A percentile compares a stretch with the other conserved stretches of the same genome.
Conservation (phyloP, 2,329 filamentous ascomycete species). For the Fusarium graminum region DNA sequence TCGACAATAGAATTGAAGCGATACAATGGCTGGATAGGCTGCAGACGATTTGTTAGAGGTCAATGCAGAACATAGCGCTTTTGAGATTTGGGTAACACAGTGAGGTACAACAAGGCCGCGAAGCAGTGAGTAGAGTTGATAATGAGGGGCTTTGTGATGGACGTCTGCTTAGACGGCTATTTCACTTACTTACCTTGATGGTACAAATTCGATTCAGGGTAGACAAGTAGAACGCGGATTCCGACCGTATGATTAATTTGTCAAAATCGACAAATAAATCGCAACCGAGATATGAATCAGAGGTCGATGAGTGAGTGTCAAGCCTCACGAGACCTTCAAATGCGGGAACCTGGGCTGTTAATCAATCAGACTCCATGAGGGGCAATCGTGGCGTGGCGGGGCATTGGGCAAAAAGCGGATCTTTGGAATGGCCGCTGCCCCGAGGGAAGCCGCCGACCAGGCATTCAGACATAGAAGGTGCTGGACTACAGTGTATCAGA, state of each 20-base stretch:
- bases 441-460: conserved; percentile 32
- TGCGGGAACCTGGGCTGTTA: conserved; percentile 2
- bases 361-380: conserved; percentile 8
- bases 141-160: conserved; percentile 40
- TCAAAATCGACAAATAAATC: background rate
- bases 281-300: conserved; percentile 14
- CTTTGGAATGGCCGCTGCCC: conserved; percentile 47
- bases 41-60: background rate
- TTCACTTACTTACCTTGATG: conserved; percentile 39
- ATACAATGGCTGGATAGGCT: background rate
- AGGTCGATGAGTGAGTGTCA: conserved; percentile 5
- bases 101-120: background rate
- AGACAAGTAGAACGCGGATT: background rate
- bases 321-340: conserved; percentile 34
- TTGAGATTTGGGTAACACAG: conserved; percentile 13
- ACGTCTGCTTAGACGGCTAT: conserved; percentile 30
- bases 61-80: background rate
- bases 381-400: conserved; percentile 23
- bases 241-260: background rate
- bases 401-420: conserved; percentile 38
- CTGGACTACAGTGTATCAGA: background rate
- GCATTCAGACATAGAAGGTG: background rate
- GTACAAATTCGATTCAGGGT: conserved; percentile 1
- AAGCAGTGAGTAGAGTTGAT: conserved; percentile 13
- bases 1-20: conserved; percentile 1